Evolutionary conservation across 352 stramenopile species (phyloP).

Genomic region (Phytophthora palmivora): DNA sequence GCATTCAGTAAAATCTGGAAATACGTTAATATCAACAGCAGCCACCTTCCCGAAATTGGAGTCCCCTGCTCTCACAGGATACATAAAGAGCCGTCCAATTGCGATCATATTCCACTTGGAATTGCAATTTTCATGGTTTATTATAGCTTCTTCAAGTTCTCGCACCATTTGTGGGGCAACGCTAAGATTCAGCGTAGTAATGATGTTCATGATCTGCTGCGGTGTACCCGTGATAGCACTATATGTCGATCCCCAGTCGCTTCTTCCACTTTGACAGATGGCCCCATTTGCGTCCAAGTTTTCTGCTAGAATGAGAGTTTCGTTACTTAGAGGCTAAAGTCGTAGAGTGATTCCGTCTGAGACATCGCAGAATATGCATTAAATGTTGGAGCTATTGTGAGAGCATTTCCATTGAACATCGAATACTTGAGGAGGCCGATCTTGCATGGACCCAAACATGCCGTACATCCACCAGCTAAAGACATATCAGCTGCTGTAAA

Average conservation of each 20-base stretch:
- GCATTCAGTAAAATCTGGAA: background rate
- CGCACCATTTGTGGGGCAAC: background rate
- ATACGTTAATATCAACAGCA: background rate
- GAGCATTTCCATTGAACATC: background rate
- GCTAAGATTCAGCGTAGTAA: background rate
- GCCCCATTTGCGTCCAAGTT: conserved; percentile 2
- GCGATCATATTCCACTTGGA: background rate
- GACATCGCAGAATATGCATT: background rate
- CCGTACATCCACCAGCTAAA: conserved; percentile 20
- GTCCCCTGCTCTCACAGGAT: background rate
- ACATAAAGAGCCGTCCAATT: background rate
- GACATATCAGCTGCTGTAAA: conserved; percentile 17
- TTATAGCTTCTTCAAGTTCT: background rate
- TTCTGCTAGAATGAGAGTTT: conserved; percentile 2
- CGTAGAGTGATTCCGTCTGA: conserved; percentile 8
- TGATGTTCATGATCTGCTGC: background rate
- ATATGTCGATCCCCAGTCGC: background rate
- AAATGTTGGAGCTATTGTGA: conserved; percentile 7
- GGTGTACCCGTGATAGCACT: background rate
- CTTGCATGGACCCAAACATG: conserved; percentile 20
- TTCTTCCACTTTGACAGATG: conserved; percentile 13
- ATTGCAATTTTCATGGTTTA: background rate
- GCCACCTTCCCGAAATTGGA: background rate
- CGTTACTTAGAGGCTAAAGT: conserved; percentile 15
- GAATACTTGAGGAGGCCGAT: conserved; percentile 18